Conservation (phyloP, 176 grass and related monocot species). For the Oryza longistaminata region DNA sequence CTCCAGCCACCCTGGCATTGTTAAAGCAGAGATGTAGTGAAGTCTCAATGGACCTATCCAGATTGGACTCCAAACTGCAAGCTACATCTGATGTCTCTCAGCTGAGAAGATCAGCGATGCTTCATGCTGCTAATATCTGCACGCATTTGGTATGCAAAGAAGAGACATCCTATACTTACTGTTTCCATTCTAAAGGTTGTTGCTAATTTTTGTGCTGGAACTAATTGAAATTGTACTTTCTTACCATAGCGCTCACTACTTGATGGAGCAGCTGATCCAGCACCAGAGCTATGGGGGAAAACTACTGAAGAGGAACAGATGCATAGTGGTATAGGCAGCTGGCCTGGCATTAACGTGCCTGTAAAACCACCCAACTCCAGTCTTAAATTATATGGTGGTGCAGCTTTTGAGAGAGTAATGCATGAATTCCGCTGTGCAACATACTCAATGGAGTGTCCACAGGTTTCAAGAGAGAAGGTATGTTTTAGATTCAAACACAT, state of each 20-base stretch:
- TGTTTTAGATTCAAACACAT: background rate
- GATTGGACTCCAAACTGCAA: slow-evolving; percentile 80
- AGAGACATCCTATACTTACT: background rate
- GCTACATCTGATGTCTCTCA: slow-evolving; percentile 87
- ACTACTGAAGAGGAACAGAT: slow-evolving; percentile 81
- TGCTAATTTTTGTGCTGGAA: slow-evolving; percentile 6
- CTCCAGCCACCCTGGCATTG: slow-evolving; percentile 85
- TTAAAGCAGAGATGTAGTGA: slow-evolving; percentile 86
- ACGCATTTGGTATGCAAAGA: slow-evolving; percentile 71
- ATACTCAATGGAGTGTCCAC: slow-evolving; percentile 92
- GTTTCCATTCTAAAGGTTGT: slow-evolving; percentile 22
- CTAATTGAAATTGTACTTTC: slow-evolving; percentile 6
- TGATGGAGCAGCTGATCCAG: slow-evolving; percentile 92
- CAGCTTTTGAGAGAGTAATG: slow-evolving; percentile 96
- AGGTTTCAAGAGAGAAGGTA: slow-evolving; percentile 96
- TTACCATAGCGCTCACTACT: slow-evolving; percentile 64
- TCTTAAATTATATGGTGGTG: slow-evolving; percentile 91
- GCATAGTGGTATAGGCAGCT: slow-evolving; percentile 83
- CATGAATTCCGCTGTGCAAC: slow-evolving; percentile 92
- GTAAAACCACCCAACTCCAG: slow-evolving; percentile 75
- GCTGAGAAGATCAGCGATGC: slow-evolving; percentile 84
- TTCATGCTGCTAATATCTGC: slow-evolving; percentile 88
- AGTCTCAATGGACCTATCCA: slow-evolving; percentile 68
- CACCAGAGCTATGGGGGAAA: slow-evolving; percentile 96
- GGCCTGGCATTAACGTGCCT: slow-evolving; percentile 77